A percentile compares a stretch with the other conserved stretches of the same genome.
Evolutionary conservation across 306 rosid genomes (phyloP).

Genomic region (Prosopis cineraria): DNA sequence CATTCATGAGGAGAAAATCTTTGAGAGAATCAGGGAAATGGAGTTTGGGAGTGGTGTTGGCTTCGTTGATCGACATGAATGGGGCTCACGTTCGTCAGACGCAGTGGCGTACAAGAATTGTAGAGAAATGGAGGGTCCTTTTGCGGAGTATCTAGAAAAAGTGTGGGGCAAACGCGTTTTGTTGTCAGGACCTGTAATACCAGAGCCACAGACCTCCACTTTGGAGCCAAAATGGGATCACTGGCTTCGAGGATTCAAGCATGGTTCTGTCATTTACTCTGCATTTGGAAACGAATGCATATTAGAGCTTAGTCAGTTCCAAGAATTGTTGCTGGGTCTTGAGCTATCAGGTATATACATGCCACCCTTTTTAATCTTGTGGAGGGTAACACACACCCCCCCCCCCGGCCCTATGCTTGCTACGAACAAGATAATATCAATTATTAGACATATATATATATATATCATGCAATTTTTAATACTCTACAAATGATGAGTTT

Average conservation of each 20-base stretch:
- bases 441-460: too few species aligned
- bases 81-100: neutral
- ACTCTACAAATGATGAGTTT: too few species aligned
- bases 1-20: neutral
- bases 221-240: slow-evolving; percentile 28
- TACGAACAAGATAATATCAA: too few species aligned
- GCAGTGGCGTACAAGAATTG: slow-evolving; percentile 4
- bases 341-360: neutral
- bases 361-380: too few species aligned
- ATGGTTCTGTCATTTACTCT: neutral
- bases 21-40: neutral
- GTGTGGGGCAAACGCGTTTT: neutral
- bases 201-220: neutral
- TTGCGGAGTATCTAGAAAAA: neutral
- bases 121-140: slow-evolving; percentile 18
- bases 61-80: neutral
- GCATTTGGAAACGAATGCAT: neutral
- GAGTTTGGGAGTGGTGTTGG: slow-evolving; percentile 10
- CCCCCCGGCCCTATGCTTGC: too few species aligned
- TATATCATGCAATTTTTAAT: too few species aligned
- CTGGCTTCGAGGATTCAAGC: neutral
- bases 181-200: slow-evolving; percentile 6
- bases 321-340: neutral
- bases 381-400: too few species aligned
- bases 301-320: neutral